Evolutionary conservation across 2,329 filamentous ascomycete genomes (phyloP).

Genomic region (Purpureocillium takamizusanense): DNA sequence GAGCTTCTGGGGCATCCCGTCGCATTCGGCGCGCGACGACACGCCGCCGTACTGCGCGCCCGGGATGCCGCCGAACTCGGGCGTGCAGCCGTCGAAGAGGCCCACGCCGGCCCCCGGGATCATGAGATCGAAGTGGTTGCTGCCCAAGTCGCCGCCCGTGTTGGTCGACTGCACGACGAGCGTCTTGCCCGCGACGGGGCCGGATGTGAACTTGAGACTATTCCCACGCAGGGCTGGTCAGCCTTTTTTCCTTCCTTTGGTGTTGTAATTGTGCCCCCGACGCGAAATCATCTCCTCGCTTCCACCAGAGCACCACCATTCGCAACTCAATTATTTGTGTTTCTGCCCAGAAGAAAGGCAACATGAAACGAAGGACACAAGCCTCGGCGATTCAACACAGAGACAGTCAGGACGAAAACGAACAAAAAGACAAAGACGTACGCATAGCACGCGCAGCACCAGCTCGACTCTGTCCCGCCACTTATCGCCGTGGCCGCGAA

Average conservation of each 20-base stretch:
- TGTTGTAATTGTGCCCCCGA: too few relatives aligned
- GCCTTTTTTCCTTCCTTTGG: too few relatives aligned
- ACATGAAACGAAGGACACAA: too few relatives aligned
- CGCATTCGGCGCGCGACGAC: constrained; percentile 38
- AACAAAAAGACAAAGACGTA: too few relatives aligned
- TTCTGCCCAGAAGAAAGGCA: too few relatives aligned
- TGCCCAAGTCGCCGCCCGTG: constrained; percentile 42
- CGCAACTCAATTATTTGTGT: too few relatives aligned
- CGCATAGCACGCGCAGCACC: constrained; percentile 60
- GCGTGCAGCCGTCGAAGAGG: constrained; percentile 41
- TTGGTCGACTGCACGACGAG: constrained; percentile 59
- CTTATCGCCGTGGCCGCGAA: constrained; percentile 52
- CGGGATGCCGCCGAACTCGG: constrained; percentile 32
- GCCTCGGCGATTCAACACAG: too few relatives aligned
- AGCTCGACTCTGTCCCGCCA: constrained; percentile 46
- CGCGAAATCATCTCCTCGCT: too few relatives aligned
- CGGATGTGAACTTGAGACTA: constrained; percentile 39
- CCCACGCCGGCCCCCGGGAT: constrained; percentile 48
- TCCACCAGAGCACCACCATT: too few relatives aligned
- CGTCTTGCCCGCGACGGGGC: constrained; percentile 46
- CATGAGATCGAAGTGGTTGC: constrained; percentile 10
- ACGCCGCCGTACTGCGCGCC: constrained; percentile 52
- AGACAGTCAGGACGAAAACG: too few relatives aligned
- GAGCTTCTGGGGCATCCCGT: constrained; percentile 40
- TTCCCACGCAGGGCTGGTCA: too few relatives aligned